Conservation (phyloP, 345 rosid species). For the Populus pruinosa region DNA sequence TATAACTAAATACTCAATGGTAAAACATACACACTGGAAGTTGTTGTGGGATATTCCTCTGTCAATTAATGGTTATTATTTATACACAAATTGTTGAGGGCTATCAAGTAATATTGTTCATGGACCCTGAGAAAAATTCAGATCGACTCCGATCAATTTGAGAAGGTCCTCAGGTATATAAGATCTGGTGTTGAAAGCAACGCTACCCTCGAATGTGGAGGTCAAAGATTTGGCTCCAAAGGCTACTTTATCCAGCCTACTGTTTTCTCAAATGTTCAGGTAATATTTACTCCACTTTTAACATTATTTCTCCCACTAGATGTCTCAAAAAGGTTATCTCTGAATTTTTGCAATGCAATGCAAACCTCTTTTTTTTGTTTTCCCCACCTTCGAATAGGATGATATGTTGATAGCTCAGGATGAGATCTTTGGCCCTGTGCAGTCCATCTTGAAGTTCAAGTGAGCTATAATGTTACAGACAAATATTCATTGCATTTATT, state of each 20-base stretch:
- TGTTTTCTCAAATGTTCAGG: constrained; percentile 87
- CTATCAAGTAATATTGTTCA: neutral
- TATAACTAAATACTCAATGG: neutral
- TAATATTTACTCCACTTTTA: neutral
- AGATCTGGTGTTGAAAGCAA: constrained; percentile 70
- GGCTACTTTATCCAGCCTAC: constrained; percentile 92
- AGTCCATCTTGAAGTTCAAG: constrained; percentile 85
- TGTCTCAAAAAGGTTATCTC: neutral
- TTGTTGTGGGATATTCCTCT: neutral
- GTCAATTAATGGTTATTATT: neutral
- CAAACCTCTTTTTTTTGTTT: neutral
- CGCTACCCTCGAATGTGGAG: constrained; percentile 90
- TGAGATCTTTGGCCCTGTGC: constrained; percentile 94
- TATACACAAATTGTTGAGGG: neutral
- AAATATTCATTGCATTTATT: neutral
- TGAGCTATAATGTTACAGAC: constrained; percentile 23
- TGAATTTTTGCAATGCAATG: neutral
- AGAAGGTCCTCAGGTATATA: constrained; percentile 71
- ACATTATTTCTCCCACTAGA: neutral
- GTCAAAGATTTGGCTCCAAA: constrained; percentile 59
- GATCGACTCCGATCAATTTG: constrained; percentile 72
- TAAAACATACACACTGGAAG: neutral
- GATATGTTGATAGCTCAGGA: constrained; percentile 87
- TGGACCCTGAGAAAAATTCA: constrained; percentile 9
- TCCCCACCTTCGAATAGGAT: constrained; percentile 40